These are phyloP conservation scores for Ophiosphaerella korrae DNA, from an alignment of 2,329 filamentous ascomycete species.

Conservation along the genomic window DNA sequence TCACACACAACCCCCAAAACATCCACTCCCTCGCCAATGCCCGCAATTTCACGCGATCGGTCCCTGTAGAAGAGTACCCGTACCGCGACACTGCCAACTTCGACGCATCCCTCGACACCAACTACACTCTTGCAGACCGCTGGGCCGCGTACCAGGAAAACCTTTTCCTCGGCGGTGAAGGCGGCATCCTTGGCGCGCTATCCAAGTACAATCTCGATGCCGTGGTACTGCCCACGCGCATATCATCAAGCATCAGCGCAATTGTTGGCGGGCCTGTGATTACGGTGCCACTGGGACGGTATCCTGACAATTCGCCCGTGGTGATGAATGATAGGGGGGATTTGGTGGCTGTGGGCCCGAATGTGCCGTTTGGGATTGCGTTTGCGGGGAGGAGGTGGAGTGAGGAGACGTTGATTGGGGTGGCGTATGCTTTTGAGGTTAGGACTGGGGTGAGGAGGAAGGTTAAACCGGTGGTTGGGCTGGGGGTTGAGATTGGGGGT, in stretches of 20 bases:
- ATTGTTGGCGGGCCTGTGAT: constrained; percentile 65
- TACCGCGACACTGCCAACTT: constrained; percentile 63
- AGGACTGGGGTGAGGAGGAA: constrained; percentile 56
- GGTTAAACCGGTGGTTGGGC: constrained; percentile 56
- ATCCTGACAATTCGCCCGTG: constrained; percentile 56
- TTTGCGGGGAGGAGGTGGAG: constrained; percentile 67
- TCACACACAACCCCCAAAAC: constrained; percentile 63
- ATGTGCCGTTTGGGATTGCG: constrained; percentile 64
- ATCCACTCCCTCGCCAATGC: constrained; percentile 60
- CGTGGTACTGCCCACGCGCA: constrained; percentile 62
- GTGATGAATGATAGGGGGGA: constrained; percentile 53
- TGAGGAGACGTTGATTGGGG: constrained; percentile 66
- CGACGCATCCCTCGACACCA: constrained; percentile 58
- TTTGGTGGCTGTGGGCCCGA: constrained; percentile 60
- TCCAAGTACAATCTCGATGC: constrained; percentile 63
- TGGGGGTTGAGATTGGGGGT: constrained; percentile 55
- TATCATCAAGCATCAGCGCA: constrained; percentile 57
- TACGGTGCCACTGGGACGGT: constrained; percentile 66
- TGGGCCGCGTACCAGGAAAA: constrained; percentile 62
- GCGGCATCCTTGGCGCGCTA: constrained; percentile 66
- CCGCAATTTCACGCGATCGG: constrained; percentile 60
- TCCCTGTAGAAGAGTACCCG: constrained; percentile 63
- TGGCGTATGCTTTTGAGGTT: constrained; percentile 73
- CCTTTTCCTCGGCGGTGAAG: constrained; percentile 60
- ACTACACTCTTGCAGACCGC: constrained; percentile 62